Percentiles rank a stretch among this genome's conserved stretches.
These are phyloP conservation scores for Coffea humblotiana DNA, from an alignment of 305 asterid species.

Conservation along the genomic window DNA sequence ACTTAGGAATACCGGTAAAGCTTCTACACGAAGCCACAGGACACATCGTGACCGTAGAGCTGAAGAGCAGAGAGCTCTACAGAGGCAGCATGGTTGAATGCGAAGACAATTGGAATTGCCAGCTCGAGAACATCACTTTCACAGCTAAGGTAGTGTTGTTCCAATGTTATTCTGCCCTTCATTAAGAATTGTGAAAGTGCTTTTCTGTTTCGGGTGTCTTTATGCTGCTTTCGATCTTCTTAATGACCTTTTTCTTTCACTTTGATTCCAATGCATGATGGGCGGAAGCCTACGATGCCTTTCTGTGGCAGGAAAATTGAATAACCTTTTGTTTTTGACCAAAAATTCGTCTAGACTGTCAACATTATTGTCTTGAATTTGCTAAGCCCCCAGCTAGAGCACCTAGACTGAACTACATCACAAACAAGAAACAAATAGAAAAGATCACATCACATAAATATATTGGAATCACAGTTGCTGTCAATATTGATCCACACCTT, in stretches of 20 bases:
- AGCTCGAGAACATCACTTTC: conserved; percentile 84
- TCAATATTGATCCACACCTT: neutral
- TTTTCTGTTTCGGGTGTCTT: neutral
- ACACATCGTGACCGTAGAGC: conserved; percentile 81
- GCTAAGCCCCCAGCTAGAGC: neutral
- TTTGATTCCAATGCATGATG: neutral
- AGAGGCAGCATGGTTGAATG: conserved; percentile 95
- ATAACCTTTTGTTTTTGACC: no score
- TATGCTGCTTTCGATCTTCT: neutral
- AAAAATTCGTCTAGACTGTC: neutral
- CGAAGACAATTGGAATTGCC: conserved; percentile 95
- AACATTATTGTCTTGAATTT: neutral
- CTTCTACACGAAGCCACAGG: conserved; percentile 95
- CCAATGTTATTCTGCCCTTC: neutral
- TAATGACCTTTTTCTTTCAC: neutral
- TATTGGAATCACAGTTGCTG: neutral
- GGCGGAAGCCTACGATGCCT: no score
- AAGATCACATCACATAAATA: neutral
- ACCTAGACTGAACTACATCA: neutral
- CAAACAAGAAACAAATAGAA: neutral
- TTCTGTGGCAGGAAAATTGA: neutral
- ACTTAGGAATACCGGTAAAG: conserved; percentile 94
- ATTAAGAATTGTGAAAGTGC: neutral
- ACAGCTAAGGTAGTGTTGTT: conserved; percentile 52
- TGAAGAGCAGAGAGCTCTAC: conserved; percentile 87